phyloP scores from a whole-genome alignment of 1,139 yeast species.

The Hansenula lynferdii region DNA sequence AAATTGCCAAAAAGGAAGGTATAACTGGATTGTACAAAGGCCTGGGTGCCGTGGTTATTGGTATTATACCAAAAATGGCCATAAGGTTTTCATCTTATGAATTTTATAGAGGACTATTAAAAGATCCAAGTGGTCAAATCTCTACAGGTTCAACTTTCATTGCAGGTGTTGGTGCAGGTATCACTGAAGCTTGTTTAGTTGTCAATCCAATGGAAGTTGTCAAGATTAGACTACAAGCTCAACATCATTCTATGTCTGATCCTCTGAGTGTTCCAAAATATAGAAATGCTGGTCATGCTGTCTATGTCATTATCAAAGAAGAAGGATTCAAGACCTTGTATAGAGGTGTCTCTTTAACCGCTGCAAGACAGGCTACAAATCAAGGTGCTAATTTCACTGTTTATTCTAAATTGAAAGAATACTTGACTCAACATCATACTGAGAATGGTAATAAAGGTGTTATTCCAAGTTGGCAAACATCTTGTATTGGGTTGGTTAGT shows the following conservation, averaged over 20 bases:
- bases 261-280: slow-evolving; percentile 69
- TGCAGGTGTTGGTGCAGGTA: slow-evolving; percentile 97
- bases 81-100: slow-evolving; percentile 94
- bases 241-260: slow-evolving; percentile 83
- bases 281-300: slow-evolving; percentile 90
- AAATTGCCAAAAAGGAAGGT: slow-evolving; percentile 77
- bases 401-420: slow-evolving; percentile 78
- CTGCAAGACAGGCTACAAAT: slow-evolving; percentile 97
- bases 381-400: slow-evolving; percentile 99
- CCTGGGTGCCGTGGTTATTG: slow-evolving; percentile 93
- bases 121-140: slow-evolving; percentile 59
- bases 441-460: slow-evolving; percentile 30
- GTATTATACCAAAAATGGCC: slow-evolving; percentile 98
- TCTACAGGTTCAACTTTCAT: slow-evolving; percentile 70
- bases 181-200: slow-evolving; percentile 90
- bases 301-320: slow-evolving; percentile 76
- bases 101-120: slow-evolving; percentile 69
- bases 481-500: slow-evolving; percentile 82
- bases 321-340: slow-evolving; percentile 89
- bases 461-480: slow-evolving; percentile 93
- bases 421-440: slow-evolving; percentile 62
- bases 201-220: slow-evolving; percentile 98
- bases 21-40: slow-evolving; percentile 90
- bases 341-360: slow-evolving; percentile 93
- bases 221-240: slow-evolving; percentile 94